Conservation (phyloP, 2,329 filamentous ascomycete genomes). For the Fusarium hostae region DNA sequence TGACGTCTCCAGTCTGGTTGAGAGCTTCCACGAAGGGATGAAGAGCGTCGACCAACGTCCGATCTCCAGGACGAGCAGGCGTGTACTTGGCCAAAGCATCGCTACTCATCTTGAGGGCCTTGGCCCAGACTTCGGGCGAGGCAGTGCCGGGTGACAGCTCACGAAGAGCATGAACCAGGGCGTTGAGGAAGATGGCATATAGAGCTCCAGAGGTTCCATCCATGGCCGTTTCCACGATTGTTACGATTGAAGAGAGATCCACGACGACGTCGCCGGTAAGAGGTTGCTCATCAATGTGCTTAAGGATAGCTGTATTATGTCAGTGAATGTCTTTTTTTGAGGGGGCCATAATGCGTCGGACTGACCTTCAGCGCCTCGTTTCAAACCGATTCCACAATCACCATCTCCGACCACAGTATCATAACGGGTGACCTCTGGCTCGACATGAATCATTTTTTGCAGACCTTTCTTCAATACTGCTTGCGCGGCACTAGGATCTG, state of each 20-base stretch:
- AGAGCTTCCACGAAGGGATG: slow-evolving; percentile 86
- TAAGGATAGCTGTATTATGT: slow-evolving; percentile 59
- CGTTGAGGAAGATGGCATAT: slow-evolving; percentile 88
- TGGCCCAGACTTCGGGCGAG: slow-evolving; percentile 61
- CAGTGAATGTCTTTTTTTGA: slow-evolving; percentile 14
- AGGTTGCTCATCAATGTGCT: slow-evolving; percentile 58
- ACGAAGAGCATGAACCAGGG: slow-evolving; percentile 74
- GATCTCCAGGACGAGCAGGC: slow-evolving; percentile 86
- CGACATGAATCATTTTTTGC: slow-evolving; percentile 70
- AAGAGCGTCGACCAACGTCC: slow-evolving; percentile 90
- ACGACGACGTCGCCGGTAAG: slow-evolving; percentile 64
- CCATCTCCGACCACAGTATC: slow-evolving; percentile 90
- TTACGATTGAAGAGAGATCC: slow-evolving; percentile 63
- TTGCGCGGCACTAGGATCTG: slow-evolving; percentile 63
- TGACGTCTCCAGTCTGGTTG: slow-evolving; percentile 70
- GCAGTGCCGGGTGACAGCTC: slow-evolving; percentile 54
- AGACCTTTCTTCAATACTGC: slow-evolving; percentile 67
- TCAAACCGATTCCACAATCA: slow-evolving; percentile 87
- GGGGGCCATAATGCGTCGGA: neutral
- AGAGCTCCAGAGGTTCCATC: slow-evolving; percentile 71
- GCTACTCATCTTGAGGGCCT: slow-evolving; percentile 77
- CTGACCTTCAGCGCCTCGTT: slow-evolving; percentile 82
- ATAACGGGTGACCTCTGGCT: slow-evolving; percentile 77
- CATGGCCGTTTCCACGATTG: slow-evolving; percentile 67
- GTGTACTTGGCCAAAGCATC: slow-evolving; percentile 83